A percentile compares a stretch with the other conserved stretches of the same genome.
phyloP scores from a whole-genome alignment of 331 rosid genomes.

The Pyracantha coccinea region DNA sequence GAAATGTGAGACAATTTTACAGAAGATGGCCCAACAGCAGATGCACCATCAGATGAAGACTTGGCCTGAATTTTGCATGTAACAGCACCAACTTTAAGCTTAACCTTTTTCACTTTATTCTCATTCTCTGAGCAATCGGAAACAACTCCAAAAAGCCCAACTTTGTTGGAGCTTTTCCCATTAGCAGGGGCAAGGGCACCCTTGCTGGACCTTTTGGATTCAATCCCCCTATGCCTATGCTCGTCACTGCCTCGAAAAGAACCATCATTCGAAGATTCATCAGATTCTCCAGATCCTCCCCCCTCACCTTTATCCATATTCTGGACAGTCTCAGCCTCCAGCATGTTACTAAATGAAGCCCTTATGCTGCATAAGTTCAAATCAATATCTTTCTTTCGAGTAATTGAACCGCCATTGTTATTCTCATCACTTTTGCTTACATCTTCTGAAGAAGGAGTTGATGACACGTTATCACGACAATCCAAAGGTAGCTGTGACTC shows the following conservation, averaged over 20 bases:
- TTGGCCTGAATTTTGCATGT: slow-evolving; percentile 25
- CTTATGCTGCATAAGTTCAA: slow-evolving; percentile 16
- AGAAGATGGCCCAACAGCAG: slow-evolving; percentile 21
- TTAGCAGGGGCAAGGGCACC: slow-evolving; percentile 27
- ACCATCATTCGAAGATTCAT: slow-evolving; percentile 31
- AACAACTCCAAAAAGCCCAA: background rate
- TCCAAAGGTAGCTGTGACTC: slow-evolving; percentile 23
- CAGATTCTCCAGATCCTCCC: slow-evolving; percentile 30
- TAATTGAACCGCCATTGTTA: slow-evolving; percentile 7
- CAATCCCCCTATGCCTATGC: slow-evolving; percentile 15
- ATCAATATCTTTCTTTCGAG: slow-evolving; percentile 15
- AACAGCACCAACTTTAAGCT: slow-evolving; percentile 33
- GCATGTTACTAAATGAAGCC: slow-evolving; percentile 9
- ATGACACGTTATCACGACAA: slow-evolving; percentile 19
- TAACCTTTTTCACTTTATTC: slow-evolving; percentile 33
- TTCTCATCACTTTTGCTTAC: slow-evolving; percentile 23
- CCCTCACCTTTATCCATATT: slow-evolving; percentile 17
- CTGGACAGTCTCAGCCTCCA: slow-evolving; percentile 11
- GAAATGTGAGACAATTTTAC: slow-evolving; percentile 28
- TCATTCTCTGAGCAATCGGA: slow-evolving; percentile 20
- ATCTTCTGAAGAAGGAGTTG: slow-evolving; percentile 30
- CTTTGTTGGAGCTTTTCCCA: slow-evolving; percentile 7
- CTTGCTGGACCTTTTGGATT: slow-evolving; percentile 14
- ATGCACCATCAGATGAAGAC: slow-evolving; percentile 29
- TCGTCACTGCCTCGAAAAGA: slow-evolving; percentile 28